Conservation (phyloP, 1,284 basidiomycete genomes). For the Irpex lacteus region DNA sequence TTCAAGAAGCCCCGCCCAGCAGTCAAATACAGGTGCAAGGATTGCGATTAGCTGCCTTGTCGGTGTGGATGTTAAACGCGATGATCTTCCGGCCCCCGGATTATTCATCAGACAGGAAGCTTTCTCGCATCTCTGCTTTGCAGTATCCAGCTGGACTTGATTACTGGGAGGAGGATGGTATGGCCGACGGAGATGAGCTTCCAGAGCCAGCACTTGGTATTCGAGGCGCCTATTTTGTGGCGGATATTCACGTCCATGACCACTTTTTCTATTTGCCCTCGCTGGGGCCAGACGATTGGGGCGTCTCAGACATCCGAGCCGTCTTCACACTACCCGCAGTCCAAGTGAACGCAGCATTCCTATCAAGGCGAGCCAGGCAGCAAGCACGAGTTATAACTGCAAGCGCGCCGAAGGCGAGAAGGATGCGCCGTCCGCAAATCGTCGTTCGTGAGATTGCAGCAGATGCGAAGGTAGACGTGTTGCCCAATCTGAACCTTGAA, state of each 20-base stretch:
- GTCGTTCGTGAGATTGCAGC: neutral
- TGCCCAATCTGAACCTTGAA: neutral
- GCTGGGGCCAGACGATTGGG: neutral
- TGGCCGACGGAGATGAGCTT: neutral
- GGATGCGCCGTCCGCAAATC: neutral
- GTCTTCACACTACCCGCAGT: neutral
- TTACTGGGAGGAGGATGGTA: neutral
- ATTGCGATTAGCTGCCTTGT: neutral
- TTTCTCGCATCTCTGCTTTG: neutral
- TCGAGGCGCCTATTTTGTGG: neutral
- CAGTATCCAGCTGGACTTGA: neutral
- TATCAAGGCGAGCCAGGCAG: neutral
- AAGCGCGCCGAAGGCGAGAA: neutral
- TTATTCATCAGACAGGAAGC: neutral
- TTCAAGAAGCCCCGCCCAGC: neutral
- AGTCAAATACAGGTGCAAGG: neutral
- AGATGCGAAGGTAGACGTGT: neutral
- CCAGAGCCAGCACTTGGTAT: neutral
- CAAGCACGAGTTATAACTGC: neutral
- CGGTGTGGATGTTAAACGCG: constrained; percentile 2
- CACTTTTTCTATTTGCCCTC: neutral
- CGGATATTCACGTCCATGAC: neutral
- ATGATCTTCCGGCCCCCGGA: neutral
- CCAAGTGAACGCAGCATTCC: neutral
- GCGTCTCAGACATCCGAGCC: neutral